Percentiles rank a stretch among this genome's conserved stretches.
phyloP scores from a whole-genome alignment of 768 basidiomycete genomes.

The Psilocybe cubensis region DNA sequence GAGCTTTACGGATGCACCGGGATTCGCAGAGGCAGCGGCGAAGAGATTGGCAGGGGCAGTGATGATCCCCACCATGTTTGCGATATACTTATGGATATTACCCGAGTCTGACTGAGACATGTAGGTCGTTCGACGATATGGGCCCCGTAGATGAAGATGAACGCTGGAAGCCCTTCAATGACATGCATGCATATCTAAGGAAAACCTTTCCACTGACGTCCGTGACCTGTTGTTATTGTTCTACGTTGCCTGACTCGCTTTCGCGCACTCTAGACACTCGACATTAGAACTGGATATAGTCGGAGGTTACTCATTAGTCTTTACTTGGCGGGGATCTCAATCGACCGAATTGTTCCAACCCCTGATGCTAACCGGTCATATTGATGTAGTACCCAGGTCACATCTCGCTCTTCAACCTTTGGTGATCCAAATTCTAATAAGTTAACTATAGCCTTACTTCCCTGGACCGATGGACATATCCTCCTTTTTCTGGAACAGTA shows the following conservation, averaged over 20 bases:
- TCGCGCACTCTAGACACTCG: constrained; percentile 18
- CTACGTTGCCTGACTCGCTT: neutral
- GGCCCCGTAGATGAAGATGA: constrained; percentile 28
- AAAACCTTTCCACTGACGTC: constrained; percentile 30
- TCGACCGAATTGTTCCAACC: constrained; percentile 24
- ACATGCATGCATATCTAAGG: constrained; percentile 28
- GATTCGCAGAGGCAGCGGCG: constrained; percentile 23
- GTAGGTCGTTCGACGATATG: constrained; percentile 35
- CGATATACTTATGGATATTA: neutral
- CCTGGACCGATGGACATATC: constrained; percentile 30
- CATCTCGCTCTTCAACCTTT: neutral
- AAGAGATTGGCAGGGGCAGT: constrained; percentile 29
- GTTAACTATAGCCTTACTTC: constrained; percentile 25
- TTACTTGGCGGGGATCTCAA: constrained; percentile 26
- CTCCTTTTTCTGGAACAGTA: constrained; percentile 30
- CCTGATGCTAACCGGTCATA: constrained; percentile 32
- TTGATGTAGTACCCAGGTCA: constrained; percentile 32
- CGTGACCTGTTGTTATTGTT: constrained; percentile 5
- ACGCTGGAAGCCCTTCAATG: constrained; percentile 29
- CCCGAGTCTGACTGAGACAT: neutral
- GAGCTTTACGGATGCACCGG: constrained; percentile 20
- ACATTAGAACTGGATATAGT: constrained; percentile 21
- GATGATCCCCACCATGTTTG: constrained; percentile 31
- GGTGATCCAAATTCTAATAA: neutral
- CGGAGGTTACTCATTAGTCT: constrained; percentile 29